A percentile compares a stretch with the other conserved stretches of the same genome.
phyloP scores from a whole-genome alignment of 192 early-diverging fungal genomes.

The Chytriomyces hyalinus region DNA sequence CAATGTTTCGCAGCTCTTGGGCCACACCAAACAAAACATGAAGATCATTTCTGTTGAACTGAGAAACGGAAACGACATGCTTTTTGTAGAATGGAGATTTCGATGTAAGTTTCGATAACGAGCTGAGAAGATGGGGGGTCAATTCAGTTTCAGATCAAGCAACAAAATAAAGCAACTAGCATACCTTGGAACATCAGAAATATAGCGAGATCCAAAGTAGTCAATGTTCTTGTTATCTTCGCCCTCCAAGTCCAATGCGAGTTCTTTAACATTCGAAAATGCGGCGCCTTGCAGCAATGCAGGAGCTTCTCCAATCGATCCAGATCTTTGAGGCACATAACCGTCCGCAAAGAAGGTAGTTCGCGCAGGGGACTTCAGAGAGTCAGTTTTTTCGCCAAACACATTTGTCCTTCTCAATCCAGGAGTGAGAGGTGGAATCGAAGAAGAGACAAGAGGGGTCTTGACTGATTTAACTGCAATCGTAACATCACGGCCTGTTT shows the following conservation, averaged over 20 bases:
- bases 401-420: not conserved
- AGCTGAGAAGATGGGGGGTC: constrained; percentile 35
- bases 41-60: constrained; percentile 91
- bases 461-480: constrained; percentile 52
- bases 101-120: constrained; percentile 60
- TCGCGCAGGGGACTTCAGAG: constrained; percentile 14
- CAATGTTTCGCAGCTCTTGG: constrained; percentile 93
- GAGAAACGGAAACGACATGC: constrained; percentile 88
- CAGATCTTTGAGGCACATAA: not conserved
- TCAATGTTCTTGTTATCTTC: constrained; percentile 42
- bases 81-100: constrained; percentile 89
- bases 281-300: constrained; percentile 36
- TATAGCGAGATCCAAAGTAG: constrained; percentile 45
- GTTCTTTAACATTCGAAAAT: constrained; percentile 39
- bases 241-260: constrained; percentile 43
- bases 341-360: constrained; percentile 7
- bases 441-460: constrained; percentile 11
- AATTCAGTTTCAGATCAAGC: not conserved
- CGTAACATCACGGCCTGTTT: constrained; percentile 59
- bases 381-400: not conserved
- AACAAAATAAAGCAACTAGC: constrained; percentile 3
- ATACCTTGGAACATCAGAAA: constrained; percentile 50
- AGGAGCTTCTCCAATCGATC: not conserved
- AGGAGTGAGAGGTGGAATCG: constrained; percentile 21
- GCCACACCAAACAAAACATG: constrained; percentile 95